A percentile compares a stretch with the other conserved stretches of the same genome.
Conservation (phyloP, 495 filamentous ascomycete genomes). For the Lepraria neglecta region DNA sequence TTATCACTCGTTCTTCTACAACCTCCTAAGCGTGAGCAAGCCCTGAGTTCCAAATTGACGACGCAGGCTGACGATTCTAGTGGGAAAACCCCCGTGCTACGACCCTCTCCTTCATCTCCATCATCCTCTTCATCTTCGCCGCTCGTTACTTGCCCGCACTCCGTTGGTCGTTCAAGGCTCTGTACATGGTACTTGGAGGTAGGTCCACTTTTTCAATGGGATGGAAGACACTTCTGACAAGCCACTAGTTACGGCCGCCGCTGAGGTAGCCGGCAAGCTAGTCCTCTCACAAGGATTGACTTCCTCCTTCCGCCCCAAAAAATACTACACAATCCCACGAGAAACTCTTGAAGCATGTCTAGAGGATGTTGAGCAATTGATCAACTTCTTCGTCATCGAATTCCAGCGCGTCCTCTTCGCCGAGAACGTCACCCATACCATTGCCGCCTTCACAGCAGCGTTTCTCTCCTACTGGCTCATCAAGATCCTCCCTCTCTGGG, state of each 20-base stretch:
- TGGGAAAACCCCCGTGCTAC: constrained; percentile 76
- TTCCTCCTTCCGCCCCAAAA: constrained; percentile 78
- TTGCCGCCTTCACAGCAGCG: constrained; percentile 66
- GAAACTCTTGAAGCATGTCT: constrained; percentile 73
- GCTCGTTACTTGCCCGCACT: constrained; percentile 84
- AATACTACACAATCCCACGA: constrained; percentile 86
- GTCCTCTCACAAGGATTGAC: constrained; percentile 72
- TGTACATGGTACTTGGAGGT: constrained; percentile 64
- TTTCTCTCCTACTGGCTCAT: constrained; percentile 89
- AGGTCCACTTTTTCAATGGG: constrained; percentile 29
- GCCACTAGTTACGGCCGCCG: constrained; percentile 60
- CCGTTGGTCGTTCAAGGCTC: constrained; percentile 79
- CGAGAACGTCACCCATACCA: constrained; percentile 79
- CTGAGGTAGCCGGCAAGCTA: constrained; percentile 69
- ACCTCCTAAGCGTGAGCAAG: constrained; percentile 64
- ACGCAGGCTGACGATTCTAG: constrained; percentile 33
- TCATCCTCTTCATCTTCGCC: constrained; percentile 76
- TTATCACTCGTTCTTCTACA: constrained; percentile 94
- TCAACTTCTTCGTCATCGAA: constrained; percentile 98
- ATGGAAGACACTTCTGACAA: constrained; percentile 33
- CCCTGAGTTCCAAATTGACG: not conserved
- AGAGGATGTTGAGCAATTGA: constrained; percentile 81
- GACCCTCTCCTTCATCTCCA: constrained; percentile 68
- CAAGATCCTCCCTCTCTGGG: constrained; percentile 92
- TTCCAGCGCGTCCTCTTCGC: constrained; percentile 90